phyloP scores from a whole-genome alignment of 768 basidiomycete species.

The Psilocybe azurescens region DNA sequence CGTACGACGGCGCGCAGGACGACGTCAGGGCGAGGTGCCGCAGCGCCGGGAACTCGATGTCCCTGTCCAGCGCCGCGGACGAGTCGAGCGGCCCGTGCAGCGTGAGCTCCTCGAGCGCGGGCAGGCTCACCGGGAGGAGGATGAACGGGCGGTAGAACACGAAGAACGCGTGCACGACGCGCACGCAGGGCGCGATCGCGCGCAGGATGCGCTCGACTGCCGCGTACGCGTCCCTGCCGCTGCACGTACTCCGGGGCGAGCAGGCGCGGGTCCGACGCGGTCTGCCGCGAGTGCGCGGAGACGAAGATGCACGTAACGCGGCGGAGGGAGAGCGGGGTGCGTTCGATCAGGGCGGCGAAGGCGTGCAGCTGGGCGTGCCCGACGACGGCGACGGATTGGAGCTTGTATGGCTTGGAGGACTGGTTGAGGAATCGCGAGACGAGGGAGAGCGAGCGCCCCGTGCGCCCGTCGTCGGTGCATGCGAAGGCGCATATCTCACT shows the following conservation, averaged over 20 bases:
- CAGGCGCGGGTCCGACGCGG: slow-evolving; percentile 19
- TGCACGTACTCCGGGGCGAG: slow-evolving; percentile 23
- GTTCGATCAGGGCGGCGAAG: slow-evolving; percentile 31
- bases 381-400: slow-evolving; percentile 35
- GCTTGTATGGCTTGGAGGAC: slow-evolving; percentile 29
- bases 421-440: slow-evolving; percentile 36
- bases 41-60: slow-evolving; percentile 18
- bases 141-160: slow-evolving; percentile 28
- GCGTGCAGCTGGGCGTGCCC: slow-evolving; percentile 32
- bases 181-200: slow-evolving; percentile 22
- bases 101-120: slow-evolving; percentile 23
- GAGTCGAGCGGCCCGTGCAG: slow-evolving; percentile 26
- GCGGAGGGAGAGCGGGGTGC: slow-evolving; percentile 21
- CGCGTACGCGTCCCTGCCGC: slow-evolving; percentile 16
- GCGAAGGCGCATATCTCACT: slow-evolving; percentile 33
- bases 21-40: slow-evolving; percentile 24
- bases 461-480: slow-evolving; percentile 39
- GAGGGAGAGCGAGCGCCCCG: slow-evolving; percentile 41
- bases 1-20: slow-evolving; percentile 19
- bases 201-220: slow-evolving; percentile 23
- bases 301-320: slow-evolving; percentile 25
- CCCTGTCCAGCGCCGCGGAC: slow-evolving; percentile 6
- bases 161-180: slow-evolving; percentile 25
- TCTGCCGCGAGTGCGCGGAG: slow-evolving; percentile 25
- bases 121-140: slow-evolving; percentile 26